These are phyloP conservation scores for Actinidia arguta DNA, from an alignment of 179 eudicot genomes.

Conservation along the genomic window DNA sequence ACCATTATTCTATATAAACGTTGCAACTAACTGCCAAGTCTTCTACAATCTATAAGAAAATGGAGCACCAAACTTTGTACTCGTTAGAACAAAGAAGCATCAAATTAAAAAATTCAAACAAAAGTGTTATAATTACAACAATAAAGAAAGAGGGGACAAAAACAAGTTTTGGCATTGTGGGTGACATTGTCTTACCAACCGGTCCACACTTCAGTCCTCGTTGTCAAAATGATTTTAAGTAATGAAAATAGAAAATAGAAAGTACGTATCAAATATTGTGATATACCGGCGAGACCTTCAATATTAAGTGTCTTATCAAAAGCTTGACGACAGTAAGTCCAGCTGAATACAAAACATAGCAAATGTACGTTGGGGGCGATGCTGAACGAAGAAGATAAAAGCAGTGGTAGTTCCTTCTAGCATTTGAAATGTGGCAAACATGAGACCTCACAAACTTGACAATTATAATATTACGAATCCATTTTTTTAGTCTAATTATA, in stretches of 20 bases:
- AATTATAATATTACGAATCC: neutral
- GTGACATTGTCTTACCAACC: neutral
- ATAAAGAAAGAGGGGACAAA: too few relatives aligned
- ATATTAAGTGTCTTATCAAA: neutral
- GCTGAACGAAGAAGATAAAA: conserved; percentile 84
- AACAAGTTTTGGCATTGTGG: too few relatives aligned
- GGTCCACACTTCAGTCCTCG: too few relatives aligned
- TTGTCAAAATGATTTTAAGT: conserved; percentile 46
- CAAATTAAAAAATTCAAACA: too few relatives aligned
- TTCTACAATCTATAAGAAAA: too few relatives aligned
- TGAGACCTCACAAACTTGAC: conserved; percentile 64
- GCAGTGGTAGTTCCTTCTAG: conserved; percentile 97
- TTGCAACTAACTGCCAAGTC: too few relatives aligned
- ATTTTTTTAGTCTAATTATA: neutral
- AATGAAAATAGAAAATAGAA: conserved; percentile 59
- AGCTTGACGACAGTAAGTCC: neutral
- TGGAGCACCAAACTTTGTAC: too few relatives aligned
- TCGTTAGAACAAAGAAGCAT: too few relatives aligned
- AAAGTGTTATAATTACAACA: too few relatives aligned
- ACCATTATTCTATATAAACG: too few relatives aligned
- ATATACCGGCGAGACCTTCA: neutral
- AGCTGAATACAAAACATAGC: neutral
- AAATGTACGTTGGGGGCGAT: conserved; percentile 85
- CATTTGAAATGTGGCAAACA: conserved; percentile 96
- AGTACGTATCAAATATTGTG: conserved; percentile 26